Percentiles rank a stretch among this genome's conserved stretches.
These are phyloP conservation scores for Coprinellus aureogranulatus DNA, from an alignment of 768 basidiomycete genomes.

Conservation along the genomic window DNA sequence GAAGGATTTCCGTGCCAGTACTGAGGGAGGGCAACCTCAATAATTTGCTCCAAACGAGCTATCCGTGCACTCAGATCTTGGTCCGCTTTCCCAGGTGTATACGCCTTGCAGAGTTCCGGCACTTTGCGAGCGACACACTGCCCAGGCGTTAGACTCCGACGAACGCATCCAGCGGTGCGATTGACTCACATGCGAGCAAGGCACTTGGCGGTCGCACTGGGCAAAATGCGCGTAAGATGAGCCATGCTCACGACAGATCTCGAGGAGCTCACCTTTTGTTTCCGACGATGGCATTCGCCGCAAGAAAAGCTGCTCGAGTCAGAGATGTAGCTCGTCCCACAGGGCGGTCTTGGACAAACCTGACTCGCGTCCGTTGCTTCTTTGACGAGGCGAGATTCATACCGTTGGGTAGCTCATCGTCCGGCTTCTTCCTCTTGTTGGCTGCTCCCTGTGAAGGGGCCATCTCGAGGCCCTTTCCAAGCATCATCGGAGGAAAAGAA, in stretches of 20 bases:
- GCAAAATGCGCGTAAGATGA: neutral
- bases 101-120: constrained; percentile 83
- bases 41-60: constrained; percentile 74
- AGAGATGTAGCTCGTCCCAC: constrained; percentile 11
- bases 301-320: constrained; percentile 64
- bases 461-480: constrained; percentile 39
- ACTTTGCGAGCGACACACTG: constrained; percentile 85
- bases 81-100: constrained; percentile 83
- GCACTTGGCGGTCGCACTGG: constrained; percentile 83
- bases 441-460: constrained; percentile 26
- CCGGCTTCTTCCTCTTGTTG: constrained; percentile 61
- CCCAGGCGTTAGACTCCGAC: constrained; percentile 15
- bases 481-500: constrained; percentile 21
- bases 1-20: constrained; percentile 41
- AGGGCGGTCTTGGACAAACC: constrained; percentile 38
- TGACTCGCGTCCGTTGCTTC: constrained; percentile 75
- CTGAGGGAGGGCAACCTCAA: constrained; percentile 78
- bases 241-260: neutral
- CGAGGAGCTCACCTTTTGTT: constrained; percentile 65
- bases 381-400: constrained; percentile 40
- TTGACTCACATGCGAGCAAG: constrained; percentile 73
- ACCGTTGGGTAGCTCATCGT: constrained; percentile 51
- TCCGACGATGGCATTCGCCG: constrained; percentile 84
- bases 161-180: constrained; percentile 9
- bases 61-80: constrained; percentile 76